These are phyloP conservation scores for Pyrus hybrid DNA, from an alignment of 331 rosid genomes.

Conservation along the genomic window DNA sequence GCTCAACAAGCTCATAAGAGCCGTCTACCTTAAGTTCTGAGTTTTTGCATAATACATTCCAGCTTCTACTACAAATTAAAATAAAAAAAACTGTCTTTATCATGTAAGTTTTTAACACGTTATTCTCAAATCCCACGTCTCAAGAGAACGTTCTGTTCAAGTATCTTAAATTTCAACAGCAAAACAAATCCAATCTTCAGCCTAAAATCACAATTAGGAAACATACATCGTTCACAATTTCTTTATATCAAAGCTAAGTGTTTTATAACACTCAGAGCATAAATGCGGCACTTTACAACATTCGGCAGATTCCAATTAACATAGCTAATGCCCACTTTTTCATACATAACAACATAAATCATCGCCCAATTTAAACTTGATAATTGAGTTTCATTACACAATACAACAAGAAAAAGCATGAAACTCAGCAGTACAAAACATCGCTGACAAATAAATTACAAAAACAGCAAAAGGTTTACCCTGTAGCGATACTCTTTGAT, in stretches of 20 bases:
- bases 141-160: background rate
- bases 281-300: background rate
- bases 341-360: background rate
- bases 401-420: background rate
- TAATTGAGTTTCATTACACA: background rate
- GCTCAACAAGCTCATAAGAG: background rate
- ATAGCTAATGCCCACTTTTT: background rate
- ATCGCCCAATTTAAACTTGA: background rate
- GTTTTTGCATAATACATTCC: background rate
- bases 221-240: background rate
- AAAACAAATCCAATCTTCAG: background rate
- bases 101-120: background rate
- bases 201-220: background rate
- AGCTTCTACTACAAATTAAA: background rate
- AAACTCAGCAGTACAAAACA: background rate
- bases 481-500: conserved; percentile 52
- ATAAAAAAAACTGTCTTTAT: background rate
- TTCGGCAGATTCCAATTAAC: background rate
- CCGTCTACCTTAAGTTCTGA: background rate
- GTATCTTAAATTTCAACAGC: background rate
- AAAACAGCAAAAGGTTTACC: conserved; percentile 21
- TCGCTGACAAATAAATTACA: background rate
- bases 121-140: background rate
- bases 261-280: background rate
- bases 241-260: background rate